Conservation (phyloP, 2,329 filamentous ascomycete species). For the Botrytis sinoallii region DNA sequence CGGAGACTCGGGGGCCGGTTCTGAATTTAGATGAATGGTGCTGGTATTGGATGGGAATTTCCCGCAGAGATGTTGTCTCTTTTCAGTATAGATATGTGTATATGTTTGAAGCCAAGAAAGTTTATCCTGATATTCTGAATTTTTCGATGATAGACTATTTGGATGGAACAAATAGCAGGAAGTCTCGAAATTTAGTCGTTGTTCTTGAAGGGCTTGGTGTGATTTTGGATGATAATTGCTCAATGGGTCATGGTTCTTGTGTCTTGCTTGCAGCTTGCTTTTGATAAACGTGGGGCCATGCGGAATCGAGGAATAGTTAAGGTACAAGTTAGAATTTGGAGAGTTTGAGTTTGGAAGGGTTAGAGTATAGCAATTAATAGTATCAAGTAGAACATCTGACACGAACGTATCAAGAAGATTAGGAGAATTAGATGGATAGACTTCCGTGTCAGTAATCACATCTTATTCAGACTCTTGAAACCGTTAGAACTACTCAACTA, state of each 20-base stretch:
- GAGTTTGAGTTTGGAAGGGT: background rate
- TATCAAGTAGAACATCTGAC: background rate
- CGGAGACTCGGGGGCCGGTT: conserved; percentile 2
- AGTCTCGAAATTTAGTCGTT: conserved; percentile 1
- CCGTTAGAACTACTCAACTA: background rate
- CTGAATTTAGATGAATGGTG: background rate
- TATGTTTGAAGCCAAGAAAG: background rate
- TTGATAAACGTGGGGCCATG: conserved; percentile 12
- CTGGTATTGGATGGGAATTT: background rate
- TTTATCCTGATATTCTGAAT: background rate
- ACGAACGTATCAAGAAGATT: background rate
- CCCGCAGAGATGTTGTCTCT: background rate
- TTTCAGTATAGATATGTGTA: background rate
- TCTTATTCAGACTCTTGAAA: background rate
- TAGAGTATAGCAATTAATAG: background rate
- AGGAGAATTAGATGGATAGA: background rate
- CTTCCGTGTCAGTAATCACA: background rate
- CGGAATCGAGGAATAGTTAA: background rate
- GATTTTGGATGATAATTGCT: background rate
- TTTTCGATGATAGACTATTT: background rate
- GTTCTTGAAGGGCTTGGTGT: background rate
- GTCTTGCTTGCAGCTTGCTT: conserved; percentile 12
- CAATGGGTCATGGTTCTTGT: background rate
- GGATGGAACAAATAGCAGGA: background rate
- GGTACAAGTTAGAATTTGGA: conserved; percentile 3